phyloP scores from a whole-genome alignment of 176 grass and related monocot species.

The Rhynchospora tenuis region DNA sequence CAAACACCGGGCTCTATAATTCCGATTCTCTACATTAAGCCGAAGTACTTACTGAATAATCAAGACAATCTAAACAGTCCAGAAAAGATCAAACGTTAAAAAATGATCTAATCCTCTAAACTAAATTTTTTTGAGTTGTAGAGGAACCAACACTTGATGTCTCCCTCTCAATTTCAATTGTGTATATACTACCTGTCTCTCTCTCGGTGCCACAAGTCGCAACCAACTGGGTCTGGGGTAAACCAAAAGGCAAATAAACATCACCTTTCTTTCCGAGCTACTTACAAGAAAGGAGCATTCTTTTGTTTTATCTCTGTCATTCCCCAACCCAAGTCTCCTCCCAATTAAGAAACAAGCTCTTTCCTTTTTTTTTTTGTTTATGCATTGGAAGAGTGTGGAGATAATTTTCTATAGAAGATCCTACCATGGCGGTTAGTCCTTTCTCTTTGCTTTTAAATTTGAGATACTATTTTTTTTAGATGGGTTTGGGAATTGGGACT shows the following conservation, averaged over 20 bases:
- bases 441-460: not conserved
- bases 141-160: not conserved
- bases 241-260: constrained; percentile 17
- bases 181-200: not conserved
- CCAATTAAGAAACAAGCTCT: constrained; percentile 8
- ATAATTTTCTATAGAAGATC: not conserved
- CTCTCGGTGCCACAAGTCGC: constrained; percentile 9
- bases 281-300: not conserved
- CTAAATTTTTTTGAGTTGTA: not conserved
- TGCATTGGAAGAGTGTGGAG: not conserved
- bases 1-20: not conserved
- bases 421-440: constrained; percentile 13
- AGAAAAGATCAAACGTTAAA: not conserved
- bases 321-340: not conserved
- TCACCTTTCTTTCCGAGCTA: not conserved
- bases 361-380: not conserved
- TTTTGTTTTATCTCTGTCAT: not conserved
- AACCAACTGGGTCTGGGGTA: not conserved
- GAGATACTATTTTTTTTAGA: not conserved
- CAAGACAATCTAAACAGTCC: not conserved
- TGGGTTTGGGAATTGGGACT: not conserved
- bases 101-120: not conserved
- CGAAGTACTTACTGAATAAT: too few species aligned
- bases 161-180: not conserved
- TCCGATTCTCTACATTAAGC: not conserved